Base-by-base conservation (phyloP, 1,139 yeast genomes). In the Suzukiozyma palmioleophila region DNA sequence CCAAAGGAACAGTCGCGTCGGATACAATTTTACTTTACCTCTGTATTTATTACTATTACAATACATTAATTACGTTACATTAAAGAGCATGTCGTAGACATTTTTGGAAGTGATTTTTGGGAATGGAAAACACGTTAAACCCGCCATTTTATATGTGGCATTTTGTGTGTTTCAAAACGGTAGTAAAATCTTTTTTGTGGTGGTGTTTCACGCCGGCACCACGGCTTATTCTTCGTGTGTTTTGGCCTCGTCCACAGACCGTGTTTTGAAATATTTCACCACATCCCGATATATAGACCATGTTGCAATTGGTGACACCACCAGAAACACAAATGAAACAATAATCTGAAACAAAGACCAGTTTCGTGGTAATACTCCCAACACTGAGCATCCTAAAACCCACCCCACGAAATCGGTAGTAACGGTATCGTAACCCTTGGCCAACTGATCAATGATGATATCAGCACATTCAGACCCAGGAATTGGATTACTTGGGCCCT, bases 401-500 rank as follows among this genome's bases (percentile, higher is more conserved):
- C 95, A 90, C 3, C 97, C 96, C 35, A 89, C 75, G 25, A 76
- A 63, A 58, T 94, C 98, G 0, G 97, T 90, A 39, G 82, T 83
- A 9, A 90, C 71, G 42, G 84, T 79, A 45, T 84, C 84, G 41
- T 80, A 76, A 1, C 97, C 97, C 31, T 64, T 60, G 26, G 71
- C 69, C 26, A 94, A 65, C 47, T 74, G 66, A 43, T 66, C 63
- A 21, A 89, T 54, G 2, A 92, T 73, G 13, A 75, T 68, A 14
- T 69, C 65, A 9, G 94, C 85, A 53, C 95, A 88, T 36, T 68
- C 66, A 14, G 75, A 82, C 1, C 85, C 82, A 1, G 81, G 56
- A 21, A 88, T 83, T 0, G 97, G 79, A 6, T 56, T 59, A 12
- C 95, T 84, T 1, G 95, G 73, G 1, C 98, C 98, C 59, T 94